These are phyloP conservation scores for Trichophyton equinum DNA, from an alignment of 2,329 filamentous ascomycete genomes.

Conservation along the genomic window DNA sequence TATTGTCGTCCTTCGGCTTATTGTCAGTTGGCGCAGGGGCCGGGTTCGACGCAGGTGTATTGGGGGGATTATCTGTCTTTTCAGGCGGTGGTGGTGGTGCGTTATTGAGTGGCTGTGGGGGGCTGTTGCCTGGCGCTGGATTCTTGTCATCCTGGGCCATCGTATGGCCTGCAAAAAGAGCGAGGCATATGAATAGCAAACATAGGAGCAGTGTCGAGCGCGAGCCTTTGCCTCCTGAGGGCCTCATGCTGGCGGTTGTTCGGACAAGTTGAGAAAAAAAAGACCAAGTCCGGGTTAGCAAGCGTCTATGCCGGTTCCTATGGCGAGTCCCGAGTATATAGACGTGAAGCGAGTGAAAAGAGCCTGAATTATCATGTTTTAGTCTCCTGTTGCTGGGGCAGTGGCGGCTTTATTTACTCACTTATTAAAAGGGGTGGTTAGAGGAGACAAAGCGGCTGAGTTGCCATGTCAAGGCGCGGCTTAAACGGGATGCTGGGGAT, in stretches of 20 bases:
- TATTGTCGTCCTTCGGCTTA: slow-evolving; percentile 6
- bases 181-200: slow-evolving; percentile 6
- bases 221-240: slow-evolving; percentile 7
- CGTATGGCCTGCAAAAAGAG: slow-evolving; percentile 8
- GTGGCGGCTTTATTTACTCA: neutral
- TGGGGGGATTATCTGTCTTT: neutral
- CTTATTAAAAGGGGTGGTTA: neutral
- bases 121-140: neutral
- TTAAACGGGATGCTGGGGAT: neutral
- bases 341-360: neutral
- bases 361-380: neutral
- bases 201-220: slow-evolving; percentile 9
- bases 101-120: neutral
- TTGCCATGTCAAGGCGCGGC: neutral
- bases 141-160: slow-evolving; percentile 9
- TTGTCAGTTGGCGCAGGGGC: slow-evolving; percentile 11
- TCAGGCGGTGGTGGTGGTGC: neutral
- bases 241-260: slow-evolving; percentile 5
- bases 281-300: neutral
- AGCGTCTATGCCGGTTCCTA: neutral
- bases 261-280: neutral
- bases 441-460: neutral
- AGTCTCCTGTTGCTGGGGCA: neutral
- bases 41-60: slow-evolving; percentile 13
- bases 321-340: neutral